Conservation (phyloP, 192 early-diverging fungal genomes). For the Entomortierella parvispora region DNA sequence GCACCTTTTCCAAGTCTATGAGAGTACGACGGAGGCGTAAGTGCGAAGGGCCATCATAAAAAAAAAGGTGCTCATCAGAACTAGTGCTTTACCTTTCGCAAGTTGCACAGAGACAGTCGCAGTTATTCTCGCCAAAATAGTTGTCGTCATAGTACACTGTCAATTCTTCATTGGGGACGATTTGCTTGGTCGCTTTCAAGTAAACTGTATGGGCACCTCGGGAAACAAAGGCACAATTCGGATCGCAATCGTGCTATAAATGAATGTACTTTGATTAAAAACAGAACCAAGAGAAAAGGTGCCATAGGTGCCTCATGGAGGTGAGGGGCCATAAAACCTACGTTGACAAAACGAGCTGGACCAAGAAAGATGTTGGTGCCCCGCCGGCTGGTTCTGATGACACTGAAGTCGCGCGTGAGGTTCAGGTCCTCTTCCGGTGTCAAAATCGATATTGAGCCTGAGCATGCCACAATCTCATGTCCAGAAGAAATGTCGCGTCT, state of each 20-base stretch:
- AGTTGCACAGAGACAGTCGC: conserved; percentile 68
- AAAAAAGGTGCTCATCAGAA: background rate
- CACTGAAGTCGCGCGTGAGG: conserved; percentile 60
- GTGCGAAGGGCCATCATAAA: background rate
- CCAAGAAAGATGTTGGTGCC: conserved; percentile 67
- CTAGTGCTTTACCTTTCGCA: conserved; percentile 65
- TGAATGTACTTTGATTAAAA: conserved; percentile 4
- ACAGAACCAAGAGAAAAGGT: conserved; percentile 6
- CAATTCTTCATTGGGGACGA: conserved; percentile 66
- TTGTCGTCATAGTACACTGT: conserved; percentile 68
- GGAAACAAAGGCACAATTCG: conserved; percentile 64
- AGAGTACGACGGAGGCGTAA: background rate
- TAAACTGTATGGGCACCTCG: conserved; percentile 58
- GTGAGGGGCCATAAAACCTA: conserved; percentile 25
- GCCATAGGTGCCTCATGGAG: background rate
- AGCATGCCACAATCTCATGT: conserved; percentile 59
- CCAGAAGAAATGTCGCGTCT: conserved; percentile 59
- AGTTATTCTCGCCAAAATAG: conserved; percentile 70
- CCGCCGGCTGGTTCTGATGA: conserved; percentile 54
- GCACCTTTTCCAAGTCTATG: too few species aligned
- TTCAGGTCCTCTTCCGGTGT: conserved; percentile 62
- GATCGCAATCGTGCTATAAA: conserved; percentile 68
- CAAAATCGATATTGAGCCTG: conserved; percentile 61
- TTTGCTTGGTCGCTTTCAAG: conserved; percentile 62
- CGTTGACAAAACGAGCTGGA: conserved; percentile 72